Conservation (phyloP, 345 rosid genomes). For the Bruguiera gymnorhiza region DNA sequence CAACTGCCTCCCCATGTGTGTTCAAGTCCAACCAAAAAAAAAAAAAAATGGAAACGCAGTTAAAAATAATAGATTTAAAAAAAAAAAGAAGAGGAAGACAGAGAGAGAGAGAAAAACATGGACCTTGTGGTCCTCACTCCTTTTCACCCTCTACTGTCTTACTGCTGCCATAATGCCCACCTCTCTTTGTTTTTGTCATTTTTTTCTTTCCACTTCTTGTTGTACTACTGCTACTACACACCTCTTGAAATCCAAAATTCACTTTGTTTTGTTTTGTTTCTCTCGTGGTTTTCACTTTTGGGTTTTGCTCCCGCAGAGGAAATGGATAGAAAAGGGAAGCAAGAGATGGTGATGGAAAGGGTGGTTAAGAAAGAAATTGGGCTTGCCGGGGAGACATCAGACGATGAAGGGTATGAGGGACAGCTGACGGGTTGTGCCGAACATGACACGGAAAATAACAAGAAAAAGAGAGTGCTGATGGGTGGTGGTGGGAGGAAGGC, state of each 20-base stretch:
- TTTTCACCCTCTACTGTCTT: neutral
- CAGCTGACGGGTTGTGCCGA: conserved; percentile 13
- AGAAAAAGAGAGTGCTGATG: conserved; percentile 34
- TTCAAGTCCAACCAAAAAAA: conserved; percentile 15
- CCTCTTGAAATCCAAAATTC: neutral
- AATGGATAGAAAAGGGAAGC: conserved; percentile 35
- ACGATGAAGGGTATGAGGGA: conserved; percentile 20
- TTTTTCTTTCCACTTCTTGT: neutral
- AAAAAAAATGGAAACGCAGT: neutral
- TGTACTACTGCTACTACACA: neutral
- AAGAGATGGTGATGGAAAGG: conserved; percentile 17
- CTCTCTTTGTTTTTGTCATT: neutral
- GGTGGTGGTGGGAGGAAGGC: conserved; percentile 18
- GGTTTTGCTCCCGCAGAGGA: neutral
- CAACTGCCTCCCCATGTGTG: neutral
- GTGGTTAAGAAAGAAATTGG: conserved; percentile 25
- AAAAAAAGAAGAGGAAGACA: neutral
- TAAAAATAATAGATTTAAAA: neutral
- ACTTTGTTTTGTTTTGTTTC: neutral
- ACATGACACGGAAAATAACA: conserved; percentile 15
- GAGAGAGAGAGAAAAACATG: conserved; percentile 3
- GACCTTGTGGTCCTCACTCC: conserved; percentile 37
- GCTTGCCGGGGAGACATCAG: conserved; percentile 16
- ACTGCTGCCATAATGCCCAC: conserved; percentile 1
- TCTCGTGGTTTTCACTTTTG: neutral